Evolutionary conservation across 2,329 filamentous ascomycete genomes (phyloP).

Genomic region (Colletotrichum endophyticum): DNA sequence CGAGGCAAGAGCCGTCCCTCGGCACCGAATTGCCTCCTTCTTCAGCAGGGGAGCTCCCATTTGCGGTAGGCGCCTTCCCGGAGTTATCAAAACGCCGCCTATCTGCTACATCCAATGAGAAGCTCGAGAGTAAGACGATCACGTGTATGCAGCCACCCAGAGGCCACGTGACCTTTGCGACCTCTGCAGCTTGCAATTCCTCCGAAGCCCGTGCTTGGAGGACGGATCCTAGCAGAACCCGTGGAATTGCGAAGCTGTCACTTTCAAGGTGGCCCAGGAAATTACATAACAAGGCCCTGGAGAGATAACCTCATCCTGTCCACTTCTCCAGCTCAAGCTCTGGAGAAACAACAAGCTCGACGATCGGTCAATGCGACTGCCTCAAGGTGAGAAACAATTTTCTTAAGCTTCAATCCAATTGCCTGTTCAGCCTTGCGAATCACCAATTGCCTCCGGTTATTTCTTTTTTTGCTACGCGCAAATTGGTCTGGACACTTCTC

Average conservation of each 20-base stretch:
- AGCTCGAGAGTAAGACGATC: neutral
- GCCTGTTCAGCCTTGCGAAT: neutral
- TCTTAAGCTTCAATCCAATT: neutral
- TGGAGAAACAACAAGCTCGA: neutral
- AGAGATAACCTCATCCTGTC: conserved; percentile 13
- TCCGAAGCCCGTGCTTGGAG: neutral
- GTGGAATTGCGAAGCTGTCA: conserved; percentile 14
- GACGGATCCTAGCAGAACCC: neutral
- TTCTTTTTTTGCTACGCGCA: neutral
- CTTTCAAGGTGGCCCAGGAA: conserved; percentile 12
- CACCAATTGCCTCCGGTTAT: neutral
- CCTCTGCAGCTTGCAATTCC: neutral
- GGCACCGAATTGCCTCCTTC: neutral
- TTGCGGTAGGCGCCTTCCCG: neutral
- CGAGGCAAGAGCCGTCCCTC: neutral
- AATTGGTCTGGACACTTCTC: neutral
- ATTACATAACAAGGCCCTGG: conserved; percentile 10
- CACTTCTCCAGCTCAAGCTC: neutral
- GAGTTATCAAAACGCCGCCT: neutral
- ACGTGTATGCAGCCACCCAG: neutral
- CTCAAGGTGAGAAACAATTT: neutral
- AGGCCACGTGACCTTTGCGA: neutral
- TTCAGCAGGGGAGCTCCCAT: neutral
- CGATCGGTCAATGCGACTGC: neutral
- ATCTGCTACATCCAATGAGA: neutral